A percentile compares a stretch with the other conserved stretches of the same genome.
Evolutionary conservation across 345 rosid species (phyloP).

Genomic region (Physaria fendleri): DNA sequence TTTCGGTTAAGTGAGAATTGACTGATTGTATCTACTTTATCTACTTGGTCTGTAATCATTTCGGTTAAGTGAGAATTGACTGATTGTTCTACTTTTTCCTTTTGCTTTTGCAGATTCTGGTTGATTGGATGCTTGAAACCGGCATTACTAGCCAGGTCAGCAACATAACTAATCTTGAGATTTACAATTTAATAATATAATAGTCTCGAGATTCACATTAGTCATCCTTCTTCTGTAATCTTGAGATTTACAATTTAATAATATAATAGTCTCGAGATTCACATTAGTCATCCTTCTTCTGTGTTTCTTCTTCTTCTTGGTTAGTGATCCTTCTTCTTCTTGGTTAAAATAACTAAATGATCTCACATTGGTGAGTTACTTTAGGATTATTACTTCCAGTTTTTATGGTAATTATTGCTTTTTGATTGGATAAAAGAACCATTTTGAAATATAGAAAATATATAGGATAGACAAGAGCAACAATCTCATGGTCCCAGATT

Average conservation of each 20-base stretch:
- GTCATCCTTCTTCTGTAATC: not conserved
- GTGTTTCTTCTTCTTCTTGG: not conserved
- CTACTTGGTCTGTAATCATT: too few species aligned
- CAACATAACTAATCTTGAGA: not conserved
- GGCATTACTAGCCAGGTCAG: constrained; percentile 85
- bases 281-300: not conserved
- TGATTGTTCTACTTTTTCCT: too few species aligned
- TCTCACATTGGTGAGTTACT: not conserved
- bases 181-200: not conserved
- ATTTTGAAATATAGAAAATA: not conserved
- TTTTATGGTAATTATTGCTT: not conserved
- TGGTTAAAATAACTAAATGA: not conserved
- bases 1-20: constrained; percentile 22
- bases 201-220: not conserved
- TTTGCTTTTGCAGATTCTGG: constrained; percentile 54
- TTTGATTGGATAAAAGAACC: not conserved
- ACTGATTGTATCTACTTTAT: too few species aligned
- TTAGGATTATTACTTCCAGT: not conserved
- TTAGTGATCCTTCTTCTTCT: not conserved
- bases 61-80: constrained; percentile 24
- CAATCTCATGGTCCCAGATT: too few species aligned
- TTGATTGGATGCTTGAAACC: constrained; percentile 91
- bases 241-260: not conserved
- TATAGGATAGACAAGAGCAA: not conserved
- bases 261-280: not conserved